Evolutionary conservation across 228 moss, liverwort and hornwort species (phyloP).

Genomic region (Sphagnum magellanicum): DNA sequence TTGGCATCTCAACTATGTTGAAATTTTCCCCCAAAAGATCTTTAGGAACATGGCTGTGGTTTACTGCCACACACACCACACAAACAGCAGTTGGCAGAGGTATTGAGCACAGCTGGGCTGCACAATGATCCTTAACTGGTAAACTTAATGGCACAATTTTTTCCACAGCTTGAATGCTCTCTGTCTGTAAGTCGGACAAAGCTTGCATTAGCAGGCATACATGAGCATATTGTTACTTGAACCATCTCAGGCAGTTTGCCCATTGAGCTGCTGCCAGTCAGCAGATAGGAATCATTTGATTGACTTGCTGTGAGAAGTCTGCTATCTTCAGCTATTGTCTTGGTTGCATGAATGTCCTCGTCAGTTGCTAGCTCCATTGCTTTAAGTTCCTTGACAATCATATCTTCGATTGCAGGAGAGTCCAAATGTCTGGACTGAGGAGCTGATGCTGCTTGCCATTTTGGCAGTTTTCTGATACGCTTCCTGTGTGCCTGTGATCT

Average conservation of each 20-base stretch:
- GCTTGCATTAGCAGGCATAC: not conserved
- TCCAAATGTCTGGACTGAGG: conserved; percentile 12
- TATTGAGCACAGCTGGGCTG: not conserved
- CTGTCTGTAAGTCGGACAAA: not conserved
- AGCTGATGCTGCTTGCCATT: conserved; percentile 22
- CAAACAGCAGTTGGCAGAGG: not conserved
- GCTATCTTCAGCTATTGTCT: conserved; percentile 1
- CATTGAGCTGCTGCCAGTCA: not conserved
- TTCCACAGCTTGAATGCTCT: not conserved
- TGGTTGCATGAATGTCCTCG: conserved; percentile 3
- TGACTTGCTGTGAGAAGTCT: not conserved
- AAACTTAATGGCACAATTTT: not conserved
- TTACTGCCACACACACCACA: not conserved
- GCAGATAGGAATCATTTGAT: not conserved
- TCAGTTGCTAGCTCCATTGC: conserved; percentile 10
- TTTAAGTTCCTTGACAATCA: conserved; percentile 20
- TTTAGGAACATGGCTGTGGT: not conserved
- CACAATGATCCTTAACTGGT: not conserved
- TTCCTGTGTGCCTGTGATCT: conserved; percentile 26
- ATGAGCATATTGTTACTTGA: conserved; percentile 1
- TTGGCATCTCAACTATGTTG: not conserved
- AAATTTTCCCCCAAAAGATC: not conserved
- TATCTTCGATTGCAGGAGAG: conserved; percentile 18
- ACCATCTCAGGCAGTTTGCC: not conserved
- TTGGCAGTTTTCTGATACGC: conserved; percentile 29